phyloP scores from a whole-genome alignment of 1,139 yeast genomes.

The Yamadazyma triangularis region DNA sequence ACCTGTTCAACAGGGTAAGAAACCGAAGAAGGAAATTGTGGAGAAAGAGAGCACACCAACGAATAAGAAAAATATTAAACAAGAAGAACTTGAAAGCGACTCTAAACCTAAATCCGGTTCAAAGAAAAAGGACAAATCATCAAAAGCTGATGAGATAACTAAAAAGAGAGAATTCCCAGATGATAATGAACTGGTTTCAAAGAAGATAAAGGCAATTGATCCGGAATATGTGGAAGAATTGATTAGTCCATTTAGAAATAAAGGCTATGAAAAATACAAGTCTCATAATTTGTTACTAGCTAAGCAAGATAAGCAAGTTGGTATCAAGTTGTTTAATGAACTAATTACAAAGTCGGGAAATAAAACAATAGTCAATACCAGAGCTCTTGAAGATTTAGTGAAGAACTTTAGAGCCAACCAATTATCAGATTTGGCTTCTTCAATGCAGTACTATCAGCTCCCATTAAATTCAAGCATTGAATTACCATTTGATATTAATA shows the following conservation, averaged over 20 bases:
- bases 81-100: neutral
- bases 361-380: too few relatives aligned
- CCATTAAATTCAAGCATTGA: neutral
- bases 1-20: neutral
- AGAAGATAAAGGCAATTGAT: neutral
- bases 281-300: too few relatives aligned
- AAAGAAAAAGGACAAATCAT: neutral
- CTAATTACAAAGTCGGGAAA: neutral
- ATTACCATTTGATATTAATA: neutral
- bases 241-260: neutral
- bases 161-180: conserved; percentile 2
- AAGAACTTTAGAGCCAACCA: conserved; percentile 11
- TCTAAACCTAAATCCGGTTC: too few relatives aligned
- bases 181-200: neutral
- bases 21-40: neutral
- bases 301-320: neutral
- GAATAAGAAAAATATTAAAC: too few relatives aligned
- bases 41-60: neutral
- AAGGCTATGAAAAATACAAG: too few relatives aligned
- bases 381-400: too few relatives aligned
- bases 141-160: neutral
- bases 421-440: conserved; percentile 9
- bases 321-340: neutral
- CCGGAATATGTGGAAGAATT: neutral
- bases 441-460: conserved; percentile 2